Evolutionary conservation across 306 rosid genomes (phyloP).

Genomic region (Prunus mira): DNA sequence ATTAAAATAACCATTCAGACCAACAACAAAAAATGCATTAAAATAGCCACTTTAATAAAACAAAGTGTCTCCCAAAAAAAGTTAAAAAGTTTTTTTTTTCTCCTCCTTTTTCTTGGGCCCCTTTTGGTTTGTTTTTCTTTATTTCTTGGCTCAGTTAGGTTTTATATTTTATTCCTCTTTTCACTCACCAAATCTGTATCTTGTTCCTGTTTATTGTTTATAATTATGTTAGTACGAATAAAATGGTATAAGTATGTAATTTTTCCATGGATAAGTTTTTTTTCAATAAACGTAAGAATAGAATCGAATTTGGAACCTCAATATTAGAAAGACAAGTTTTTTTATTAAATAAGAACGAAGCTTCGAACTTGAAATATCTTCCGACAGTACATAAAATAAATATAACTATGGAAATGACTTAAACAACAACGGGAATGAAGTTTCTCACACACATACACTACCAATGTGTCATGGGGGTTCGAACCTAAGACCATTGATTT

Average conservation of each 20-base stretch:
- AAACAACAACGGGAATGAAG: no score
- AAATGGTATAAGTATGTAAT: background rate
- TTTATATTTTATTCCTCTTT: background rate
- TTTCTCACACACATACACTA: no score
- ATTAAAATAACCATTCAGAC: conserved; percentile 38
- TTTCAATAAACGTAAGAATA: no score
- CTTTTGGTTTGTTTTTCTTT: no score
- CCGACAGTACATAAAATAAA: no score
- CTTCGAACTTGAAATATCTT: no score
- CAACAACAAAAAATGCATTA: no score
- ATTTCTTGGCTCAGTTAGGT: background rate
- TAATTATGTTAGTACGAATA: background rate
- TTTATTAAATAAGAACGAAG: no score
- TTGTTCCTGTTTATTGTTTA: background rate
- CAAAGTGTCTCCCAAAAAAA: conserved; percentile 6
- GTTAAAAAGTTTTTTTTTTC: background rate
- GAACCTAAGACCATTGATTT: rapidly evolving
- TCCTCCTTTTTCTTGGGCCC: background rate
- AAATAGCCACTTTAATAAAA: conserved; percentile 18
- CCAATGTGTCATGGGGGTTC: no score
- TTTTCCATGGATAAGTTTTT: background rate
- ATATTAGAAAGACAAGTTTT: no score
- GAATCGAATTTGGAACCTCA: background rate
- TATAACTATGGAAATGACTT: no score
- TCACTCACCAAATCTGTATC: background rate